phyloP scores from a whole-genome alignment of 2,329 filamentous ascomycete species.

The Hymenoscyphus fraxineus region DNA sequence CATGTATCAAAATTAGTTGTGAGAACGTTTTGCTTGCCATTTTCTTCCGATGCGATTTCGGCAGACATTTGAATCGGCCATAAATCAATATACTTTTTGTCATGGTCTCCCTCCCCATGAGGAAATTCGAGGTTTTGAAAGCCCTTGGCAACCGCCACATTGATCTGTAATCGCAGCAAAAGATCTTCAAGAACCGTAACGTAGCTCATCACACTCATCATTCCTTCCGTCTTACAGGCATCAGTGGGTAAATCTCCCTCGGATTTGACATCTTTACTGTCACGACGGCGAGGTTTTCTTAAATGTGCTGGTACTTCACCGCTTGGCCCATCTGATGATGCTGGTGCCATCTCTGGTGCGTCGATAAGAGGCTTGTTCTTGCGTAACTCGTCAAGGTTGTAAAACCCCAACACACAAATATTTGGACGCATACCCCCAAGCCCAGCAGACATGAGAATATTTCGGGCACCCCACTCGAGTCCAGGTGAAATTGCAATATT shows the following conservation, averaged over 20 bases:
- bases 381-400: conserved; percentile 74
- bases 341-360: conserved; percentile 46
- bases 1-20: conserved; percentile 93
- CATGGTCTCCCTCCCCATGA: conserved; percentile 47
- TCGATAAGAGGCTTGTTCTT: conserved; percentile 53
- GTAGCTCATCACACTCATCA: conserved; percentile 69
- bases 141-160: conserved; percentile 79
- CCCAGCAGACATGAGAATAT: conserved; percentile 76
- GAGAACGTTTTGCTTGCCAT: conserved; percentile 61
- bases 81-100: conserved; percentile 77
- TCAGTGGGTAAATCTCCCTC: conserved; percentile 65
- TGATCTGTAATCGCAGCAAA: conserved; percentile 71
- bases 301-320: conserved; percentile 17
- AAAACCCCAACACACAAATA: conserved; percentile 76
- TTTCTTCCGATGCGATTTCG: conserved; percentile 65
- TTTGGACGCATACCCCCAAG: conserved; percentile 87
- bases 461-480: conserved; percentile 80
- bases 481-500: conserved; percentile 80
- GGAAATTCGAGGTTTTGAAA: conserved; percentile 76
- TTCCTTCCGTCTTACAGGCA: conserved; percentile 61
- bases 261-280: conserved; percentile 53
- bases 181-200: conserved; percentile 81
- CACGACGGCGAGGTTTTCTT: conserved; percentile 43
- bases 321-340: conserved; percentile 34
- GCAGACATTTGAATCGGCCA: conserved; percentile 96